A percentile compares a stretch with the other conserved stretches of the same genome.
phyloP scores from a whole-genome alignment of 2,329 filamentous ascomycete genomes.

The Furcasterigmium sp. region DNA sequence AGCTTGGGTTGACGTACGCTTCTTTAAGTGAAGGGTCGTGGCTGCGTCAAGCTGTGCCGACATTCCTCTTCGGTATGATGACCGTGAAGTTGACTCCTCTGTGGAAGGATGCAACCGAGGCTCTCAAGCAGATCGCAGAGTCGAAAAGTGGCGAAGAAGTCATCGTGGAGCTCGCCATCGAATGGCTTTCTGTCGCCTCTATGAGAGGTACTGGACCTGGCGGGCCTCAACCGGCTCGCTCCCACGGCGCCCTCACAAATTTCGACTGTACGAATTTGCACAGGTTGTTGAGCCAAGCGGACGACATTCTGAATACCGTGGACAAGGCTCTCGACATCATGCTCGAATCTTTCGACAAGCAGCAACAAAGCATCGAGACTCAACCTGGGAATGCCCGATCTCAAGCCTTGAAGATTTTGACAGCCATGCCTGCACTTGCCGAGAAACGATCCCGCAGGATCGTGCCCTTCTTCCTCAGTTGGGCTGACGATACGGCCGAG shows the following conservation, averaged over 20 bases:
- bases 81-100: constrained; percentile 79
- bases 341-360: constrained; percentile 56
- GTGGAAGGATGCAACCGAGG: constrained; percentile 78
- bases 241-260: constrained; percentile 48
- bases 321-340: constrained; percentile 53
- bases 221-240: constrained; percentile 22
- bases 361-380: constrained; percentile 49
- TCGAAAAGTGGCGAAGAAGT: constrained; percentile 66
- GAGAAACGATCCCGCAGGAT: constrained; percentile 82
- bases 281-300: constrained; percentile 48
- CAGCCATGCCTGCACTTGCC: constrained; percentile 66
- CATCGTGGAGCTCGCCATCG: constrained; percentile 67
- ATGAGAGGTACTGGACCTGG: constrained; percentile 44
- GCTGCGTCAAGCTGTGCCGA: constrained; percentile 67
- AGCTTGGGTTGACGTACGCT: constrained; percentile 62
- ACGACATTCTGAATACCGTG: constrained; percentile 46
- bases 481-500: constrained; percentile 56
- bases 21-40: constrained; percentile 54
- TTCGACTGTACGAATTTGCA: constrained; percentile 81
- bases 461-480: constrained; percentile 79
- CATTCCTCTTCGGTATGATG: constrained; percentile 83
- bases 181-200: constrained; percentile 65
- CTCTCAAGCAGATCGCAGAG: constrained; percentile 70
- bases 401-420: constrained; percentile 76
- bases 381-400: constrained; percentile 56